phyloP scores from a whole-genome alignment of 1,284 basidiomycete species.

The Porodaedalea pini region DNA sequence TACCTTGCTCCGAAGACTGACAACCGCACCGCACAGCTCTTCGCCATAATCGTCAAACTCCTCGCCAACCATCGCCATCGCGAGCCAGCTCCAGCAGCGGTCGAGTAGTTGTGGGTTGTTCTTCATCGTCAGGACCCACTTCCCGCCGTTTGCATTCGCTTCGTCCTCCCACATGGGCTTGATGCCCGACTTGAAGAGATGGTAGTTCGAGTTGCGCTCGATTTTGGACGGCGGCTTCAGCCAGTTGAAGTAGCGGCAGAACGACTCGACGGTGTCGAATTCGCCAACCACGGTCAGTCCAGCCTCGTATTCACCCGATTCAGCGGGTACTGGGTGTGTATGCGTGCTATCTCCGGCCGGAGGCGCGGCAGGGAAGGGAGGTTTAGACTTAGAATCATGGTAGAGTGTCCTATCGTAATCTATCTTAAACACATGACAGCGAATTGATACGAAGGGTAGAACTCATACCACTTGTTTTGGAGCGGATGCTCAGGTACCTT shows the following conservation, averaged over 20 bases:
- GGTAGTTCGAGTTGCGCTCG: slow-evolving; percentile 87
- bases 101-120: slow-evolving; percentile 78
- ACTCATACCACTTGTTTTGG: slow-evolving; percentile 68
- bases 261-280: slow-evolving; percentile 84
- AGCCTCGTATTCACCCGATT: slow-evolving; percentile 71
- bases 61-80: slow-evolving; percentile 89
- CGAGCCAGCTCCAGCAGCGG: slow-evolving; percentile 86
- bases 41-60: slow-evolving; percentile 78
- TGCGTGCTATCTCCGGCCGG: slow-evolving; percentile 31
- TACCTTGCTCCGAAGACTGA: slow-evolving; percentile 81
- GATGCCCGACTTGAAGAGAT: slow-evolving; percentile 88
- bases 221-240: slow-evolving; percentile 86
- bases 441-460: background rate
- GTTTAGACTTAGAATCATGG: slow-evolving; percentile 76
- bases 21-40: slow-evolving; percentile 88
- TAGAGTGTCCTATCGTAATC: slow-evolving; percentile 68
- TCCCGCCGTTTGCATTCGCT: slow-evolving; percentile 87
- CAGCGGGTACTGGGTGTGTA: slow-evolving; percentile 43
- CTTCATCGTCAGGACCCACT: slow-evolving; percentile 93
- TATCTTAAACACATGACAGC: background rate
- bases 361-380: slow-evolving; percentile 46
- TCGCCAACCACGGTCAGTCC: slow-evolving; percentile 75
- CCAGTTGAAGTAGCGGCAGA: slow-evolving; percentile 94
- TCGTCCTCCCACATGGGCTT: slow-evolving; percentile 97
- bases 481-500: slow-evolving; percentile 80